phyloP scores from a whole-genome alignment of 140 eudicot genomes.

The Stevia rebaudiana region DNA sequence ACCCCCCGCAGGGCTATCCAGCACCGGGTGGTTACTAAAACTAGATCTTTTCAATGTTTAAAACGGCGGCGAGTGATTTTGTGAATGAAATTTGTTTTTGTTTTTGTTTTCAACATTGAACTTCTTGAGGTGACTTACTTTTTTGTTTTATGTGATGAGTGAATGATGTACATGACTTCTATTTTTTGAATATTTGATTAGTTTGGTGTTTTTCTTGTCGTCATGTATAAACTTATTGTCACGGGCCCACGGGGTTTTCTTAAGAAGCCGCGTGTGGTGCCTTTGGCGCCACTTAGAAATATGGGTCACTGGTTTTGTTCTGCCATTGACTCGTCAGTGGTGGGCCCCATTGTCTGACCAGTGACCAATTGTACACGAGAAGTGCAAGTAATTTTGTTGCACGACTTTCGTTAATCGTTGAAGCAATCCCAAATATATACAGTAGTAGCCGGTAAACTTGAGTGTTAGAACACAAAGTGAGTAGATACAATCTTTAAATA shows the following conservation, averaged over 20 bases:
- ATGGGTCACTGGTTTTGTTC: not conserved
- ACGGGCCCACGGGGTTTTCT: not conserved
- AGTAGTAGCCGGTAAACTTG: too few relatives aligned
- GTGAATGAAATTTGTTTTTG: constrained; percentile 13
- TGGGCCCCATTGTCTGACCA: not conserved
- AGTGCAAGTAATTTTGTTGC: too few relatives aligned
- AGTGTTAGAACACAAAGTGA: too few relatives aligned
- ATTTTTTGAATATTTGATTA: constrained; percentile 10
- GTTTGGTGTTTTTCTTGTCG: not conserved
- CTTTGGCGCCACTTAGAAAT: not conserved
- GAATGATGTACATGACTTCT: constrained; percentile 19
- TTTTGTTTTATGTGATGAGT: constrained; percentile 1
- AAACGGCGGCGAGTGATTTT: constrained; percentile 4
- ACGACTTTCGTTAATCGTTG: too few relatives aligned
- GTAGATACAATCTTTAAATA: too few relatives aligned
- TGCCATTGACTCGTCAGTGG: not conserved
- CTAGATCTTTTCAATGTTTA: constrained; percentile 19
- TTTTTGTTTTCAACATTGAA: constrained; percentile 1
- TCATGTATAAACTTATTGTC: not conserved
- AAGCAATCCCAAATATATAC: too few relatives aligned
- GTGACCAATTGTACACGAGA: too few relatives aligned
- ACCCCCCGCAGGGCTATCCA: constrained; percentile 44
- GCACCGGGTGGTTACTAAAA: constrained; percentile 37
- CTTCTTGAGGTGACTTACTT: not conserved
- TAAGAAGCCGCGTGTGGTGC: not conserved